phyloP scores from a whole-genome alignment of 805 yeast genomes.

The Myxozyma neotropica region DNA sequence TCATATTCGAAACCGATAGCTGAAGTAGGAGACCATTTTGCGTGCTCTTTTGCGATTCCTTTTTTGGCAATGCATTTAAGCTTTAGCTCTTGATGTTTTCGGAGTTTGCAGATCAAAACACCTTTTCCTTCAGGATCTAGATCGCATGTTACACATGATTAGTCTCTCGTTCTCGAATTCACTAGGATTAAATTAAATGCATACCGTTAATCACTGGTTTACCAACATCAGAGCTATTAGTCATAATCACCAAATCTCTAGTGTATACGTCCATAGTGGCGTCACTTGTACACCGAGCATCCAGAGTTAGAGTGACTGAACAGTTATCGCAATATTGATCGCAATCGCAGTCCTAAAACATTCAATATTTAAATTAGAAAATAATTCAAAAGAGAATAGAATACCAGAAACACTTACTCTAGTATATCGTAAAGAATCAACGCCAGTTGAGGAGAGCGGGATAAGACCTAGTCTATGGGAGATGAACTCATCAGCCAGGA shows the following conservation, averaged over 20 bases:
- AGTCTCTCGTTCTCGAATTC: too few relatives aligned
- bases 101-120: slow-evolving; percentile 84
- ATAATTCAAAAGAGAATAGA: neutral
- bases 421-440: slow-evolving; percentile 54
- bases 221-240: slow-evolving; percentile 55
- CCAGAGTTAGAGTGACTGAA: slow-evolving; percentile 80
- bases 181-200: neutral
- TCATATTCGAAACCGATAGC: slow-evolving; percentile 97
- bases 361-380: neutral
- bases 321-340: slow-evolving; percentile 97
- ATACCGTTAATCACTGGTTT: slow-evolving; percentile 71
- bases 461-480: slow-evolving; percentile 92
- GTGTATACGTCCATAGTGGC: slow-evolving; percentile 89
- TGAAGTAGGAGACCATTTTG: slow-evolving; percentile 97
- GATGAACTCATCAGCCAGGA: slow-evolving; percentile 93
- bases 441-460: slow-evolving; percentile 82
- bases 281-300: slow-evolving; percentile 88
- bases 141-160: neutral
- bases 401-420: slow-evolving; percentile 18
- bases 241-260: slow-evolving; percentile 62
- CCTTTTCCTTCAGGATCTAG: slow-evolving; percentile 74
- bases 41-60: slow-evolving; percentile 67
- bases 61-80: slow-evolving; percentile 94
- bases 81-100: slow-evolving; percentile 88
- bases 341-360: slow-evolving; percentile 78